Conservation (phyloP, 2,329 filamentous ascomycete genomes). For the Aspergillus amoenus region DNA sequence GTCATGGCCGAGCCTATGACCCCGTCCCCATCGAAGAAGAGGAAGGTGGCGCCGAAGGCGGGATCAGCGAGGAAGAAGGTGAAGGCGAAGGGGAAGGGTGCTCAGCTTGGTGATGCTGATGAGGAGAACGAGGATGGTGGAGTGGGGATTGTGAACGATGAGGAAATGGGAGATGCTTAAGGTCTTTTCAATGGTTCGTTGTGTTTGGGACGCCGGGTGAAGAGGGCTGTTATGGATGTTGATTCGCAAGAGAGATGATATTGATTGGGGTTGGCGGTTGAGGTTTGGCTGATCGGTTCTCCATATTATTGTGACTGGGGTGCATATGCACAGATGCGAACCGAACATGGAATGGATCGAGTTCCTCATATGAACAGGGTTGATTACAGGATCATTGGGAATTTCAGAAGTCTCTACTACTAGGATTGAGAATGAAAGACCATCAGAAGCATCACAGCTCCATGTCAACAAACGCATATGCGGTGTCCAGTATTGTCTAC, state of each 20-base stretch:
- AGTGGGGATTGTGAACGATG: not conserved
- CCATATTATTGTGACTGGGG: not conserved
- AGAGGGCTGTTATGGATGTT: not conserved
- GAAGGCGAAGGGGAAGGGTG: not conserved
- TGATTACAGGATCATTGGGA: not conserved
- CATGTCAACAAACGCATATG: not conserved
- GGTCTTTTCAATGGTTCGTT: not conserved
- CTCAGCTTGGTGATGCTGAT: not conserved
- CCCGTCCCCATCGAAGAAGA: constrained; percentile 2
- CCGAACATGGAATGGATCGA: not conserved
- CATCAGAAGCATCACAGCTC: not conserved
- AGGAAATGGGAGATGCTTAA: not conserved
- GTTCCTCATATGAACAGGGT: not conserved
- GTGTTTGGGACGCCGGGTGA: not conserved
- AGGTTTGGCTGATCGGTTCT: not conserved
- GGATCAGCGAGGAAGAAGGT: not conserved
- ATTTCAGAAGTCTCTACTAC: not conserved
- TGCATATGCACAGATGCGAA: not conserved
- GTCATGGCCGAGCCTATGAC: not conserved
- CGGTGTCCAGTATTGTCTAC: not conserved
- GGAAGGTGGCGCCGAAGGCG: not conserved
- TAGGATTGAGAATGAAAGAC: not conserved
- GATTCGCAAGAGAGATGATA: not conserved
- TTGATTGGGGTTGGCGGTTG: not conserved
- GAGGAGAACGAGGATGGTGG: not conserved